Conservation (phyloP, 2,329 filamentous ascomycete species). For the Helminthosporium solani region DNA sequence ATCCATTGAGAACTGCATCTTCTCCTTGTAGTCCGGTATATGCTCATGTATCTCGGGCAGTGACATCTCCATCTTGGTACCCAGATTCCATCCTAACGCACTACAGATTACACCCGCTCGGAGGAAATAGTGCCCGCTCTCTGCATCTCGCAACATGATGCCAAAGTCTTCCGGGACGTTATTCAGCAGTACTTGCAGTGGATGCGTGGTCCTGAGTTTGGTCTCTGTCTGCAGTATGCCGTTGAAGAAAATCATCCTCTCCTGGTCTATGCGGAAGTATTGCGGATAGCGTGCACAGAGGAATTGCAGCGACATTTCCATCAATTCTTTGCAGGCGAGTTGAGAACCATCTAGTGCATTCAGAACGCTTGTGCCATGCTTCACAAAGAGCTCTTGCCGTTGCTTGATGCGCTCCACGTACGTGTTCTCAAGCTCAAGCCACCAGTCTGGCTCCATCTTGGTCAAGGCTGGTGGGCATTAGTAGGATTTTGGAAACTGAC, state of each 20-base stretch:
- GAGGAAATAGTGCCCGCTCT: conserved; percentile 71
- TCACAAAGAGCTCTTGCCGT: conserved; percentile 63
- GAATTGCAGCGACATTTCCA: conserved; percentile 84
- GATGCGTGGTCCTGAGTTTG: conserved; percentile 61
- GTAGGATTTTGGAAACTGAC: conserved; percentile 8
- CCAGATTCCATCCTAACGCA: conserved; percentile 76
- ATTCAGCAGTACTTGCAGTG: conserved; percentile 69
- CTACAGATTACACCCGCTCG: conserved; percentile 78
- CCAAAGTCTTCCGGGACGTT: conserved; percentile 85
- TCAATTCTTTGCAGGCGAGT: conserved; percentile 77
- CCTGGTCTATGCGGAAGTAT: conserved; percentile 63
- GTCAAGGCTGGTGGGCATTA: conserved; percentile 59
- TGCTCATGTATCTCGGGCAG: conserved; percentile 70
- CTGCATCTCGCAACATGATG: conserved; percentile 69
- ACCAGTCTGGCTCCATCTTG: conserved; percentile 80
- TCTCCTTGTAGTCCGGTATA: conserved; percentile 82
- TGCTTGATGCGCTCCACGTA: conserved; percentile 69
- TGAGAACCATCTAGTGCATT: conserved; percentile 72
- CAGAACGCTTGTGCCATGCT: conserved; percentile 65
- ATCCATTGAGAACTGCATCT: conserved; percentile 87
- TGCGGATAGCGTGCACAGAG: conserved; percentile 75
- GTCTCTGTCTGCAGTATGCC: conserved; percentile 63
- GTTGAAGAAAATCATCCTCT: conserved; percentile 65
- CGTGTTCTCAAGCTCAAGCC: conserved; percentile 80
- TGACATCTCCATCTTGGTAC: conserved; percentile 69